Conservation (phyloP, 2,329 filamentous ascomycete genomes). For the Laburnicola sp. region DNA sequence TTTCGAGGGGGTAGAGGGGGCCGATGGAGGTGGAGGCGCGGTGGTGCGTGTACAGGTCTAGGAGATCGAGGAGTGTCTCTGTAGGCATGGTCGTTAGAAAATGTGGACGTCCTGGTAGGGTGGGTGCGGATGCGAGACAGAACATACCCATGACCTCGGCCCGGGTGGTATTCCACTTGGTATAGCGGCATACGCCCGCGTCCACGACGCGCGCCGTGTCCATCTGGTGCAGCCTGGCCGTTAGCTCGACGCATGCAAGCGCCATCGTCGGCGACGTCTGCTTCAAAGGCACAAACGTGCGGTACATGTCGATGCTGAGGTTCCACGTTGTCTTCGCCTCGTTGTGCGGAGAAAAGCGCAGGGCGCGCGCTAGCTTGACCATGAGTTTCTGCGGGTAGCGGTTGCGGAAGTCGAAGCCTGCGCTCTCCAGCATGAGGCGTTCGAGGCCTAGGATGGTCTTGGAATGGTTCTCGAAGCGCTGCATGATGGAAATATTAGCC, state of each 20-base stretch:
- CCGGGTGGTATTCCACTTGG: slow-evolving; percentile 49
- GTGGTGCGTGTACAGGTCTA: slow-evolving; percentile 91
- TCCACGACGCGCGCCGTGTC: slow-evolving; percentile 54
- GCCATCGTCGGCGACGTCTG: slow-evolving; percentile 85
- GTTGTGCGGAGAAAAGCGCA: slow-evolving; percentile 56
- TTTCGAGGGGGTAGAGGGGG: slow-evolving; percentile 69
- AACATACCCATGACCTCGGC: slow-evolving; percentile 50
- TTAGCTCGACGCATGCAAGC: slow-evolving; percentile 78
- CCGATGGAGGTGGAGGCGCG: slow-evolving; percentile 74
- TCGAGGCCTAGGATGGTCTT: slow-evolving; percentile 87
- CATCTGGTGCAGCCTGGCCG: slow-evolving; percentile 66
- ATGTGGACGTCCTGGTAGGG: no score
- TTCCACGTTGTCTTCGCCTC: slow-evolving; percentile 74
- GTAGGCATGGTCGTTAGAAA: slow-evolving; percentile 41
- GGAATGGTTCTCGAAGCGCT: slow-evolving; percentile 79
- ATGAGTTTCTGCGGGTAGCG: slow-evolving; percentile 84
- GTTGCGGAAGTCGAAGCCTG: slow-evolving; percentile 90
- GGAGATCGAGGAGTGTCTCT: slow-evolving; percentile 86
- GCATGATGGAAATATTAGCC: slow-evolving; percentile 8
- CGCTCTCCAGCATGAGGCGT: slow-evolving; percentile 87
- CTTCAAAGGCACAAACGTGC: slow-evolving; percentile 90
- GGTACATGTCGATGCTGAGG: slow-evolving; percentile 86
- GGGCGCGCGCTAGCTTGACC: slow-evolving; percentile 72
- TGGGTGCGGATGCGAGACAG: not conserved
- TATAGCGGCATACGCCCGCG: slow-evolving; percentile 53